A percentile compares a stretch with the other conserved stretches of the same genome.
Conservation (phyloP, 441 rosid species). For the Gossypium gossypioides region DNA sequence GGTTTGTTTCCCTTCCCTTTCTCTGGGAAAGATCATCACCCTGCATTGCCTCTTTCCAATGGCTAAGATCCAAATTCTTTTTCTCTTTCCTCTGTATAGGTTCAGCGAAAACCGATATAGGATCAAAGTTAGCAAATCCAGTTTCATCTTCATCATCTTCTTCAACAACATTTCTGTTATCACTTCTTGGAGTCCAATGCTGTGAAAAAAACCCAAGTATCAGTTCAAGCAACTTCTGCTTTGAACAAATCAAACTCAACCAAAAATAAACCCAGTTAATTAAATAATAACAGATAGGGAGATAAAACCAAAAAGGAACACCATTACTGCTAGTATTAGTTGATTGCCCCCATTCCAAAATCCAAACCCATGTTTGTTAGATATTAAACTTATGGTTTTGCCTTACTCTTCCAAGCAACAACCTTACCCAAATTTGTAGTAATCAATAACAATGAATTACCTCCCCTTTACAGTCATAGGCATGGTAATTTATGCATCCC, state of each 20-base stretch:
- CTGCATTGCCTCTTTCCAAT: conserved; percentile 39
- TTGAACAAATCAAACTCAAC: neutral
- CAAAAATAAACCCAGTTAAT: neutral
- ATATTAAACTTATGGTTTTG: neutral
- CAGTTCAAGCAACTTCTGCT: conserved; percentile 8
- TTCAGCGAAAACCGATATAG: conserved; percentile 49
- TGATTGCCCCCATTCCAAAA: neutral
- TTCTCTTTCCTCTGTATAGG: conserved; percentile 69
- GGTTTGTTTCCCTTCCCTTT: conserved; percentile 15
- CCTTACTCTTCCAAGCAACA: neutral
- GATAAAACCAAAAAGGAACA: neutral
- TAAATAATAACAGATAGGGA: neutral
- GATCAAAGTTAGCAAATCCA: conserved; percentile 27
- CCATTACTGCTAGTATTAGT: neutral
- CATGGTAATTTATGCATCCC: neutral
- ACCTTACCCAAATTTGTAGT: neutral
- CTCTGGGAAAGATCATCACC: conserved; percentile 24
- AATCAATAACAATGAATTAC: neutral
- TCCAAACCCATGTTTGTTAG: neutral
- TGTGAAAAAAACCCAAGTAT: conserved; percentile 25
- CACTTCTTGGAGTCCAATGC: conserved; percentile 49
- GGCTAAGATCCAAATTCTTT: conserved; percentile 39
- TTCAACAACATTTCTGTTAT: conserved; percentile 11
- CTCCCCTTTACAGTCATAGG: neutral
- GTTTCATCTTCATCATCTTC: conserved; percentile 27